Evolutionary conservation across 371 early-diverging fungal genomes (phyloP).

Genomic region (Aphelidium insulamus): DNA sequence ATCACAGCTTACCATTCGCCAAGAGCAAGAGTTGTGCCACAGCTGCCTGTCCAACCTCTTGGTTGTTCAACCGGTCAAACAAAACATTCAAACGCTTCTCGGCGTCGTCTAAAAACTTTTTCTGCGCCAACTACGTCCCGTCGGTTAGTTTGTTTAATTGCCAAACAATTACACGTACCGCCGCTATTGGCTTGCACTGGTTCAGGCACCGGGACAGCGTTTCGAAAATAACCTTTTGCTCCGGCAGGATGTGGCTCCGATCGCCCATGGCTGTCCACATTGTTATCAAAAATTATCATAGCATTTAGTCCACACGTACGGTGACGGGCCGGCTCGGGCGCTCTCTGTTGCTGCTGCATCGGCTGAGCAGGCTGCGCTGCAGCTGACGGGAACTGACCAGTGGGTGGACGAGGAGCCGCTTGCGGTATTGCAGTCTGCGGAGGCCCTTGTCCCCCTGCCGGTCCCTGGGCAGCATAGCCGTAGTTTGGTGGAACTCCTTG

Average conservation of each 20-base stretch:
- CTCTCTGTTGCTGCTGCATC: too few species aligned
- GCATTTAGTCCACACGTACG: too few species aligned
- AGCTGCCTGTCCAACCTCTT: slow-evolving; percentile 26
- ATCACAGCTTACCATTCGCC: slow-evolving; percentile 18
- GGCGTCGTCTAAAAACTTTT: slow-evolving; percentile 42
- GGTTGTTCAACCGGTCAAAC: slow-evolving; percentile 54
- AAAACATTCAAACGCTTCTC: slow-evolving; percentile 40
- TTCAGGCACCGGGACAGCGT: slow-evolving; percentile 19
- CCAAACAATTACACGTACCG: slow-evolving; percentile 14
- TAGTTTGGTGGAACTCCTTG: too few species aligned
- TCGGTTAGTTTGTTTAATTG: background rate
- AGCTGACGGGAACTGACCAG: slow-evolving; percentile 1
- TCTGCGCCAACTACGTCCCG: slow-evolving; percentile 28
- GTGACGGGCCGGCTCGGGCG: too few species aligned
- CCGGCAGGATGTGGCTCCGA: slow-evolving; percentile 46
- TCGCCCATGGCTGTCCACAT: slow-evolving; percentile 35
- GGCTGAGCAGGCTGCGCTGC: background rate
- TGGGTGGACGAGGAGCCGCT: background rate
- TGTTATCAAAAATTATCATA: too few species aligned
- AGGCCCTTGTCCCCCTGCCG: background rate
- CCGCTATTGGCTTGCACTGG: slow-evolving; percentile 19
- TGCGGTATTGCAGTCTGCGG: background rate
- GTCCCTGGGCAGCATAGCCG: slow-evolving; percentile 2
- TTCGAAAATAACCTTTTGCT: slow-evolving; percentile 29
- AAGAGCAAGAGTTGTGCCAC: slow-evolving; percentile 25